Conservation (phyloP, 2,329 filamentous ascomycete genomes). For the Pseudopithomyces maydicus region DNA sequence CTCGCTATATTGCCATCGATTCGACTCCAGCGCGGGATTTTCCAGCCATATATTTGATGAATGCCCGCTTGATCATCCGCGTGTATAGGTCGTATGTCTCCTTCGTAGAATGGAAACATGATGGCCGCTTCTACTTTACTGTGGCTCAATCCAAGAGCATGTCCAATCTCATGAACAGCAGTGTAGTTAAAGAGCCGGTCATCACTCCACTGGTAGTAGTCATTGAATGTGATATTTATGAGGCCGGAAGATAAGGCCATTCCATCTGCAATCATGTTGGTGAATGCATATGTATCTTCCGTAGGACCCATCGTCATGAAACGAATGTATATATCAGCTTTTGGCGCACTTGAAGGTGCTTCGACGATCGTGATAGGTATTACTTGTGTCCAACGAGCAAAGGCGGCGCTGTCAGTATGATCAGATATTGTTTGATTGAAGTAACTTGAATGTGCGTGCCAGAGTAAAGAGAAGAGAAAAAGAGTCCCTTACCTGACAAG, state of each 20-base stretch:
- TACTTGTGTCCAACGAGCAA: constrained; percentile 29
- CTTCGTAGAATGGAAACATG: constrained; percentile 37
- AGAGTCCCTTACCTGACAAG: constrained; percentile 26
- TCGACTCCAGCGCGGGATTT: constrained; percentile 27
- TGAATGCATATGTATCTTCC: constrained; percentile 29
- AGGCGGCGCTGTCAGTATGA: constrained; percentile 20
- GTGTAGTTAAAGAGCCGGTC: constrained; percentile 34
- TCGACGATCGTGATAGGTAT: constrained; percentile 25
- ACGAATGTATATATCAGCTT: constrained; percentile 30
- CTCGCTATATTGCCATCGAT: constrained; percentile 26
- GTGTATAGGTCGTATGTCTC: constrained; percentile 25
- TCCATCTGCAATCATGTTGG: constrained; percentile 32
- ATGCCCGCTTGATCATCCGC: constrained; percentile 34
- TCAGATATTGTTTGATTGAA: background rate
- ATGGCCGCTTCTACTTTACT: constrained; percentile 32
- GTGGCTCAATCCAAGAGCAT: constrained; percentile 34
- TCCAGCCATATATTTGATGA: constrained; percentile 37
- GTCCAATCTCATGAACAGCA: constrained; percentile 35
- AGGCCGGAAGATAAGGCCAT: constrained; percentile 24
- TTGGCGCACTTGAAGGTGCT: constrained; percentile 16
- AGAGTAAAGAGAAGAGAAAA: background rate
- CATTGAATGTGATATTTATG: constrained; percentile 38
- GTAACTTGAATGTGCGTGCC: background rate
- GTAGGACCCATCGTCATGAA: constrained; percentile 26
- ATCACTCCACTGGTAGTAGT: constrained; percentile 33